These are phyloP conservation scores for Fusarium pseudoanthophilum DNA, from an alignment of 2,329 filamentous ascomycete species.

Conservation along the genomic window DNA sequence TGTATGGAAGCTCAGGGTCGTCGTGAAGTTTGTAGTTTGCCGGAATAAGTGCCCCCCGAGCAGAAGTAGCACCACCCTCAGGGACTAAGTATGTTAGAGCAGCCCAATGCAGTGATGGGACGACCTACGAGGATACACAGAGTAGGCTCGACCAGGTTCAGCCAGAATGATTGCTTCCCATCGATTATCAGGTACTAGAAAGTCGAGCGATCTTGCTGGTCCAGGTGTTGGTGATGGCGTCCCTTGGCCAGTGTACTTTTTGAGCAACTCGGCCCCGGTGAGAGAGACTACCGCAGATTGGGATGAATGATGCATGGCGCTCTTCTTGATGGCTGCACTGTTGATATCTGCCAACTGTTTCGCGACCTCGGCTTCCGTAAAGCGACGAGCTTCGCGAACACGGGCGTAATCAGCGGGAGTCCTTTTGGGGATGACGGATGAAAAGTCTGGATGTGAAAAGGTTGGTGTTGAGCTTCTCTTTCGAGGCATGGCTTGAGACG, in stretches of 20 bases:
- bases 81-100: conserved; percentile 28
- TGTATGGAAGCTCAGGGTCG: conserved; percentile 40
- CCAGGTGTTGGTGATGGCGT: conserved; percentile 2
- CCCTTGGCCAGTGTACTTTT: conserved; percentile 19
- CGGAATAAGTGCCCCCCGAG: conserved; percentile 49
- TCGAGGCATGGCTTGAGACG: not conserved
- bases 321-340: conserved; percentile 6
- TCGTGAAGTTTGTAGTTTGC: conserved; percentile 45
- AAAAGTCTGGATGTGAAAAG: not conserved
- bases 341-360: conserved; percentile 20
- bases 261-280: conserved; percentile 25
- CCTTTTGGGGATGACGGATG: conserved; percentile 5
- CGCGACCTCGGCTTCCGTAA: conserved; percentile 35
- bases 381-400: conserved; percentile 7
- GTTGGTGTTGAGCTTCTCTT: conserved; percentile 27
- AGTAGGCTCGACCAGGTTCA: conserved; percentile 29
- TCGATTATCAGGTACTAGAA: conserved; percentile 1
- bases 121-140: conserved; percentile 26
- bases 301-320: conserved; percentile 6
- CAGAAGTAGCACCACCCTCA: conserved; percentile 3
- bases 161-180: conserved; percentile 29
- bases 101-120: not conserved
- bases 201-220: not conserved
- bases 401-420: conserved; percentile 14
- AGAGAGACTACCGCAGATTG: conserved; percentile 14